These are phyloP conservation scores for Amauroascus verrucosus DNA, from an alignment of 2,329 filamentous ascomycete species.

Conservation along the genomic window DNA sequence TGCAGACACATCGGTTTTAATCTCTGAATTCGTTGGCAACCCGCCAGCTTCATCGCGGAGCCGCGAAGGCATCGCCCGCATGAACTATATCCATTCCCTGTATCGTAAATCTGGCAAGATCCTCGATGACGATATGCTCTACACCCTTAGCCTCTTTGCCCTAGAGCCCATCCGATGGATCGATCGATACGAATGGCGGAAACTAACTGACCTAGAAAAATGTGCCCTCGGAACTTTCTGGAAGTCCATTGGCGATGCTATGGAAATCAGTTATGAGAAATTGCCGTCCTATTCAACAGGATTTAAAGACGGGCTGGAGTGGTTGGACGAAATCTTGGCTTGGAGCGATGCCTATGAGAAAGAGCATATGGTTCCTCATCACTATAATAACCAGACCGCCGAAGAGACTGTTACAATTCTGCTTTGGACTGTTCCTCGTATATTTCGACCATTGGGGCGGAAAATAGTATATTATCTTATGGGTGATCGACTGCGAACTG, in stretches of 20 bases:
- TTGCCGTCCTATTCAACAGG: conserved; percentile 36
- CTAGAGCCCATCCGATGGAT: conserved; percentile 57
- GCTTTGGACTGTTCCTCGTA: conserved; percentile 44
- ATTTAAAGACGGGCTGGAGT: conserved; percentile 44
- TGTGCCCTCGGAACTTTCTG: conserved; percentile 60
- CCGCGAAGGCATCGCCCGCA: conserved; percentile 48
- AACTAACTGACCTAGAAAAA: conserved; percentile 54
- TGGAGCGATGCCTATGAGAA: conserved; percentile 52
- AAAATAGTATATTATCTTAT: conserved; percentile 51
- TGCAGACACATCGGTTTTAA: conserved; percentile 38
- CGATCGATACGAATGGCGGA: conserved; percentile 58
- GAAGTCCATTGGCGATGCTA: conserved; percentile 60
- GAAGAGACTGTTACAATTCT: conserved; percentile 52
- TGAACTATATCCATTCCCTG: conserved; percentile 52
- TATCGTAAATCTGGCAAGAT: conserved; percentile 53
- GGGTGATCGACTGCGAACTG: conserved; percentile 52
- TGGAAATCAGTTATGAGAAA: conserved; percentile 48
- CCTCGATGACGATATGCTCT: conserved; percentile 53
- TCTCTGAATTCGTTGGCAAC: conserved; percentile 38
- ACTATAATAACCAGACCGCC: conserved; percentile 44
- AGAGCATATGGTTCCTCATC: conserved; percentile 46
- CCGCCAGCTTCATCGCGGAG: conserved; percentile 37
- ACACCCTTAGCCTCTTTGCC: conserved; percentile 56
- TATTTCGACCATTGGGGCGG: conserved; percentile 39
- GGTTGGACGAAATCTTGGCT: conserved; percentile 40